Percentiles rank a stretch among this genome's conserved stretches.
Evolutionary conservation across 257 asterid species (phyloP).

Genomic region (Ophiorrhiza pumila): DNA sequence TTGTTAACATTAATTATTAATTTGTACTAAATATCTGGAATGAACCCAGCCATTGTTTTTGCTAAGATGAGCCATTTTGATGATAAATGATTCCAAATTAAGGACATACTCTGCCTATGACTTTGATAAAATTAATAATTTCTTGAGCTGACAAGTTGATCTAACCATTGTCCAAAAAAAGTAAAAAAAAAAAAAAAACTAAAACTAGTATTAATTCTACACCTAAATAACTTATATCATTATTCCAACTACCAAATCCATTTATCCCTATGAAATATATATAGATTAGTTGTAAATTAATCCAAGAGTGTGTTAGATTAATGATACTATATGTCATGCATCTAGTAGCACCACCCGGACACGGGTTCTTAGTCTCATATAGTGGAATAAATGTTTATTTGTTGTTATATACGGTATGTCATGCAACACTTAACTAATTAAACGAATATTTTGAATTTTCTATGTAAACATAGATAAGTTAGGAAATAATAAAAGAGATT

Average conservation of each 20-base stretch:
- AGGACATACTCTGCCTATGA: neutral
- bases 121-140: neutral
- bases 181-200: neutral
- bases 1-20: conserved; percentile 10
- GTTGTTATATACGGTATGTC: neutral
- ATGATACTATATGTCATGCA: neutral
- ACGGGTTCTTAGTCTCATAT: too few relatives aligned
- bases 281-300: conserved; percentile 2
- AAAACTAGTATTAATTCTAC: neutral
- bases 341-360: too few relatives aligned
- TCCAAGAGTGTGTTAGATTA: conserved; percentile 7
- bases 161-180: neutral
- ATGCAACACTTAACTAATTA: neutral
- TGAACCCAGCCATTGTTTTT: neutral
- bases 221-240: neutral
- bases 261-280: neutral
- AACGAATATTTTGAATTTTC: too few relatives aligned
- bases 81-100: neutral
- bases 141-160: conserved; percentile 1
- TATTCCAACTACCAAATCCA: neutral
- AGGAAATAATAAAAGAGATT: too few relatives aligned
- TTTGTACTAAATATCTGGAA: neutral
- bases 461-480: too few relatives aligned
- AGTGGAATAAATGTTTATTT: too few relatives aligned
- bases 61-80: neutral